Evolutionary conservation across 1,139 yeast species (phyloP).

Genomic region (Blastobotrys apis): DNA sequence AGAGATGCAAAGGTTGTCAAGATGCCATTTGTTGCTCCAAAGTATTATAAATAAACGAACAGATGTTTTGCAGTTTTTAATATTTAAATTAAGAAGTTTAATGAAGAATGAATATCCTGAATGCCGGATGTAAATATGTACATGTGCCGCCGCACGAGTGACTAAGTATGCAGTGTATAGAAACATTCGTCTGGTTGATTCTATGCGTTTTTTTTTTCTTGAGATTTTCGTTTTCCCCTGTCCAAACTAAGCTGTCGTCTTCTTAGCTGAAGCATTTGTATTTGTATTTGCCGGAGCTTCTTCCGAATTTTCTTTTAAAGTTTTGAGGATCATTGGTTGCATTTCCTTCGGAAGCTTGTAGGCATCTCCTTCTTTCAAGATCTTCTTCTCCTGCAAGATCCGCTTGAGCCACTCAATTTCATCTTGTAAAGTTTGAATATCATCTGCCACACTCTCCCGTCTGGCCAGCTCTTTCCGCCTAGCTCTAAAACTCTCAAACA

Average conservation of each 20-base stretch:
- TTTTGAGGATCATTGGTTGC: constrained; percentile 35
- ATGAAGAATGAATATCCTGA: not conserved
- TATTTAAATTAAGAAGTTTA: not conserved
- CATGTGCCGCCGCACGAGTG: not conserved
- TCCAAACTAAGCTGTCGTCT: too few species aligned
- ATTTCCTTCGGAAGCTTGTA: constrained; percentile 46
- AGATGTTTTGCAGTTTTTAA: not conserved
- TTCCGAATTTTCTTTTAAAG: not conserved
- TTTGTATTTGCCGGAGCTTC: not conserved
- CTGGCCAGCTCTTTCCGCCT: constrained; percentile 60
- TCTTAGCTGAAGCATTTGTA: too few species aligned
- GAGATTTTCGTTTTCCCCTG: too few species aligned
- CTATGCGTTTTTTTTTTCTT: too few species aligned
- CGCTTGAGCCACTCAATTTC: constrained; percentile 61
- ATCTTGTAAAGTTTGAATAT: constrained; percentile 61
- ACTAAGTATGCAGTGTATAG: not conserved
- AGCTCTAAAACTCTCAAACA: constrained; percentile 68
- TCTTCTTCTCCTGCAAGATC: constrained; percentile 42
- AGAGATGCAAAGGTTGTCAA: constrained; percentile 71
- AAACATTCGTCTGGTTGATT: too few species aligned
- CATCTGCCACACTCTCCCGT: constrained; percentile 63
- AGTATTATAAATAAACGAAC: constrained; percentile 52
- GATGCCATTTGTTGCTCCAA: constrained; percentile 77
- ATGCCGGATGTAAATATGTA: not conserved
- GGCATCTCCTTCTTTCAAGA: constrained; percentile 42